phyloP scores from a whole-genome alignment of 2,329 filamentous ascomycete species.

The Coleophoma eucalyptorum region DNA sequence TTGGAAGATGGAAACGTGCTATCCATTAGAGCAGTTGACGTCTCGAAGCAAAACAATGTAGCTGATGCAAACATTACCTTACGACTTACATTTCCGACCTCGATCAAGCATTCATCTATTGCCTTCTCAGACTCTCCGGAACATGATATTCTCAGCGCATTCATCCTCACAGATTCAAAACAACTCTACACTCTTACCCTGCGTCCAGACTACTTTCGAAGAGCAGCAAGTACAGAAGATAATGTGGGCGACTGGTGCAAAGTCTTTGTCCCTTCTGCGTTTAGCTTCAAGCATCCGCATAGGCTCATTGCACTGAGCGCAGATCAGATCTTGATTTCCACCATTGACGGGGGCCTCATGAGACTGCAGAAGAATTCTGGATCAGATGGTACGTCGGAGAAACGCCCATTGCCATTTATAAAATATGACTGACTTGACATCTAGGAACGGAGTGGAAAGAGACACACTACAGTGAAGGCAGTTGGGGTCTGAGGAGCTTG shows the following conservation, averaged over 20 bases:
- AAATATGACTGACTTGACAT: no score
- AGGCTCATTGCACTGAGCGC: slow-evolving; percentile 72
- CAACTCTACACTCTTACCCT: slow-evolving; percentile 82
- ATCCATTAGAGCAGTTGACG: slow-evolving; percentile 78
- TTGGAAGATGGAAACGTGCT: slow-evolving; percentile 75
- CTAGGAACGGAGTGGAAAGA: slow-evolving; percentile 57
- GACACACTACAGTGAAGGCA: slow-evolving; percentile 68
- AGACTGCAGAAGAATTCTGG: slow-evolving; percentile 59
- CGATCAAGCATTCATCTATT: slow-evolving; percentile 74
- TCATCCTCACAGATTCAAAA: slow-evolving; percentile 74
- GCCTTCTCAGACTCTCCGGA: slow-evolving; percentile 77
- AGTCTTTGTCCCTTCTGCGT: slow-evolving; percentile 65
- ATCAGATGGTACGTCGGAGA: slow-evolving; percentile 38
- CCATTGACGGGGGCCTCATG: slow-evolving; percentile 75
- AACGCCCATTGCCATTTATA: no score
- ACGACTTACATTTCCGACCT: slow-evolving; percentile 70
- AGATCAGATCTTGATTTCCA: slow-evolving; percentile 72
- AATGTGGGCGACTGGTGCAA: slow-evolving; percentile 76
- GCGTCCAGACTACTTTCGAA: slow-evolving; percentile 76
- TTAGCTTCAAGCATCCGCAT: slow-evolving; percentile 77
- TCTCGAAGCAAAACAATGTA: slow-evolving; percentile 64
- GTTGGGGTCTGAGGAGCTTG: slow-evolving; percentile 66
- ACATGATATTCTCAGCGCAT: slow-evolving; percentile 73
- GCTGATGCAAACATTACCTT: slow-evolving; percentile 71
- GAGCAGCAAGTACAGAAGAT: slow-evolving; percentile 64